Evolutionary conservation across 306 rosid species (phyloP).

Genomic region (Cucurbita maxima): DNA sequence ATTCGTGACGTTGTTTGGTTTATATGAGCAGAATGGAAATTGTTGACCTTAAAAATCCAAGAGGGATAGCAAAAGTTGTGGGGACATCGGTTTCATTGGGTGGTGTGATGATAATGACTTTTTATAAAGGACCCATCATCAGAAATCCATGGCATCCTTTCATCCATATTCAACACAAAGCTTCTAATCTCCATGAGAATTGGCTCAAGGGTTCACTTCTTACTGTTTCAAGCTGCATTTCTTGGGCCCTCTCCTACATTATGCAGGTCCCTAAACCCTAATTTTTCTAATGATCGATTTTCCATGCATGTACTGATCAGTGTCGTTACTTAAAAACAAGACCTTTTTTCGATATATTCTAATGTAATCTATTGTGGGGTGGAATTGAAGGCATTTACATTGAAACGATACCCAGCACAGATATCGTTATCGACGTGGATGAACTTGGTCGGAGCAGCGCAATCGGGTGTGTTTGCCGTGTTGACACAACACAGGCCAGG

Average conservation of each 20-base stretch:
- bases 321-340: no score
- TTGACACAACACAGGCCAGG: slow-evolving; percentile 28
- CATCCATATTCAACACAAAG: slow-evolving; percentile 27
- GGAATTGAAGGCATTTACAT: slow-evolving; percentile 40
- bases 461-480: slow-evolving; percentile 49
- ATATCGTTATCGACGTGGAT: slow-evolving; percentile 69
- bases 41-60: slow-evolving; percentile 31
- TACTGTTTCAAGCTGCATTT: slow-evolving; percentile 44
- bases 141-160: slow-evolving; percentile 42
- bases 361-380: not conserved
- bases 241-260: slow-evolving; percentile 68
- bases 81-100: slow-evolving; percentile 56
- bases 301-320: no score
- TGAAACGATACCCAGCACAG: slow-evolving; percentile 76
- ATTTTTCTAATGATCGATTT: not conserved
- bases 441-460: slow-evolving; percentile 59
- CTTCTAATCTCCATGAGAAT: slow-evolving; percentile 20
- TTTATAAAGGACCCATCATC: slow-evolving; percentile 51
- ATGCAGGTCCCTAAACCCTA: slow-evolving; percentile 45
- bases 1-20: not conserved
- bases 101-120: slow-evolving; percentile 70
- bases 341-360: not conserved
- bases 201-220: slow-evolving; percentile 82
- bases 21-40: slow-evolving; percentile 31
- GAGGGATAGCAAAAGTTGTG: slow-evolving; percentile 47